Percentiles rank a stretch among this genome's conserved stretches.
Conservation (phyloP, 2,329 filamentous ascomycete species). For the Xenoacremonium recifei region DNA sequence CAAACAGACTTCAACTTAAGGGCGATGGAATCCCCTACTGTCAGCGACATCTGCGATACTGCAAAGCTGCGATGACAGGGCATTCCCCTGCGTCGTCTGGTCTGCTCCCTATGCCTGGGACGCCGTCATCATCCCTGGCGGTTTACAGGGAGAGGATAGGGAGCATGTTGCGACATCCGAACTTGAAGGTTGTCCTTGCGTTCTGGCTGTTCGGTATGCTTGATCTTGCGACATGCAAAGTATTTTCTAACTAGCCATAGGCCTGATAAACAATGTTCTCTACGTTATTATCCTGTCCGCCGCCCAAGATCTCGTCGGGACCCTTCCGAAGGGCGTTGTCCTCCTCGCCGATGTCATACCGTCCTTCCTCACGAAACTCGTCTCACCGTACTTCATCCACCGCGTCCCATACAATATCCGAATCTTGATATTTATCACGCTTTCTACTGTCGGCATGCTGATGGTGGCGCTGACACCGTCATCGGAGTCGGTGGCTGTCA, state of each 20-base stretch:
- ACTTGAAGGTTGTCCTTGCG: slow-evolving; percentile 70
- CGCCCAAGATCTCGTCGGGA: slow-evolving; percentile 91
- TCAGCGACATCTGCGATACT: too few species aligned
- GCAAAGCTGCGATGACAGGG: slow-evolving; percentile 30
- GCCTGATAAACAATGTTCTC: slow-evolving; percentile 87
- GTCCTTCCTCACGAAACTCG: slow-evolving; percentile 82
- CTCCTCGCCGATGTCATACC: slow-evolving; percentile 91
- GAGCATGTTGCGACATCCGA: slow-evolving; percentile 62
- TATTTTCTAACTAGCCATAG: slow-evolving; percentile 21
- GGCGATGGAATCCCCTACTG: too few species aligned
- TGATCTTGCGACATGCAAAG: not conserved
- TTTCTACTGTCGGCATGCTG: slow-evolving; percentile 86
- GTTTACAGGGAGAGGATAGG: slow-evolving; percentile 65
- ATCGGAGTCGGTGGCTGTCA: slow-evolving; percentile 63
- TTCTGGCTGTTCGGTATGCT: slow-evolving; percentile 88
- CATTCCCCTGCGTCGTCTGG: slow-evolving; percentile 41
- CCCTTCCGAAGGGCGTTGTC: slow-evolving; percentile 87
- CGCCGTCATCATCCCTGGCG: slow-evolving; percentile 68
- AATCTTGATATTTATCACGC: slow-evolving; percentile 68
- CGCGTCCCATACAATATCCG: slow-evolving; percentile 76
- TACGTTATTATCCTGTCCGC: slow-evolving; percentile 96
- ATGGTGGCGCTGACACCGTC: slow-evolving; percentile 78
- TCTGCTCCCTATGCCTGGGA: slow-evolving; percentile 57
- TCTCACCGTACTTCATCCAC: slow-evolving; percentile 93
- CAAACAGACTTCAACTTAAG: too few species aligned